Percentiles rank a stretch among this genome's conserved stretches.
Conservation (phyloP, 768 basidiomycete species). For the Tricholoma bakamatsutake region DNA sequence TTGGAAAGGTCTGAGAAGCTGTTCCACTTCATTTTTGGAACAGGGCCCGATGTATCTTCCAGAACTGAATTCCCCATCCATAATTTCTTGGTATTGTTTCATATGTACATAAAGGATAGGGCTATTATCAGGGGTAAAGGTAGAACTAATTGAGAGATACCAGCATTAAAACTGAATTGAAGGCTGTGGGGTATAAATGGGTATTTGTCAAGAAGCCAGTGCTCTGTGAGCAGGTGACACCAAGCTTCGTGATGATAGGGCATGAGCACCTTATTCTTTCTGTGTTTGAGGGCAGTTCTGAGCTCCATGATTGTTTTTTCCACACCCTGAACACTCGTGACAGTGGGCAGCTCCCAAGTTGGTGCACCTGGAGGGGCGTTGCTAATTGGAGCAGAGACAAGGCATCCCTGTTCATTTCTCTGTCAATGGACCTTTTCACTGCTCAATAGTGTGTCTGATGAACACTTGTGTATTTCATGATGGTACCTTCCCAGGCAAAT, state of each 20-base stretch:
- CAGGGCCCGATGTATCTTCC: slow-evolving; percentile 16
- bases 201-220: slow-evolving; percentile 10
- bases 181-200: slow-evolving; percentile 9
- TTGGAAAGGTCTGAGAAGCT: slow-evolving; percentile 15
- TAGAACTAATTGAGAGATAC: slow-evolving; percentile 22
- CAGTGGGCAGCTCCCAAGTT: no score
- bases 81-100: slow-evolving; percentile 6
- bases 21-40: slow-evolving; percentile 9
- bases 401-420: slow-evolving; percentile 28
- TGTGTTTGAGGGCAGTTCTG: slow-evolving; percentile 30
- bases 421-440: slow-evolving; percentile 23
- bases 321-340: slow-evolving; percentile 39
- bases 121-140: no score
- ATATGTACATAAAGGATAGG: slow-evolving; percentile 7
- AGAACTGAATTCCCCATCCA: background rate
- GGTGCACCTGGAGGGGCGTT: slow-evolving; percentile 21
- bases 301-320: slow-evolving; percentile 30
- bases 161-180: slow-evolving; percentile 25
- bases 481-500: no score
- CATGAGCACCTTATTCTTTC: no score
- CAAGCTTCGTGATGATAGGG: slow-evolving; percentile 28
- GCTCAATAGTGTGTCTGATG: slow-evolving; percentile 19
- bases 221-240: slow-evolving; percentile 16
- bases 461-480: slow-evolving; percentile 3
- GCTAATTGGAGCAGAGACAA: slow-evolving; percentile 30